Evolutionary conservation across 306 rosid genomes (phyloP).

Genomic region (Lithocarpus polystachyus): DNA sequence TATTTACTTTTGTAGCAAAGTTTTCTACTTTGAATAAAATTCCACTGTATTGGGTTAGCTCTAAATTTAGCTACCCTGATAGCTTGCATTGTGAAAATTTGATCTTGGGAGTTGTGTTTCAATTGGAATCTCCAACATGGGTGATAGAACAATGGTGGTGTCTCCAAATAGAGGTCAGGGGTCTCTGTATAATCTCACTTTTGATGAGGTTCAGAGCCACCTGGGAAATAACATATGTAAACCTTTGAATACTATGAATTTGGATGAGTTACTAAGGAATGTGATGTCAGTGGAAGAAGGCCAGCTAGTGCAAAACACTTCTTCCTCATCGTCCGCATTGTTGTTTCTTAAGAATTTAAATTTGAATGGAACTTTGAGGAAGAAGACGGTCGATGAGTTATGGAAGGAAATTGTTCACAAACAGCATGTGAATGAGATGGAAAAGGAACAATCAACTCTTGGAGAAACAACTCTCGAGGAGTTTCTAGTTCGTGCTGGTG

Average conservation of each 20-base stretch:
- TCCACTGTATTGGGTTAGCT: background rate
- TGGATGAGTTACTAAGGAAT: conserved; percentile 37
- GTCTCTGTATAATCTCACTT: conserved; percentile 16
- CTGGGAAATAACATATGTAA: conserved; percentile 24
- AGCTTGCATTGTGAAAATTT: background rate
- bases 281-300: conserved; percentile 35
- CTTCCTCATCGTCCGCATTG: conserved; percentile 26
- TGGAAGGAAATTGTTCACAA: conserved; percentile 27
- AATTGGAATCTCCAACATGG: conserved; percentile 11
- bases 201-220: conserved; percentile 39
- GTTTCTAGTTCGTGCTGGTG: conserved; percentile 24
- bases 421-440: conserved; percentile 9
- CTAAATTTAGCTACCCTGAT: background rate
- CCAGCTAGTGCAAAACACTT: conserved; percentile 36
- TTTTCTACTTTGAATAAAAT: no score
- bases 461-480: conserved; percentile 24
- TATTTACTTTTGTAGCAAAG: no score
- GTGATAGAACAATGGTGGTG: conserved; percentile 22
- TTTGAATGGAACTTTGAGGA: conserved; percentile 24
- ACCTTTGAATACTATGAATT: conserved; percentile 22
- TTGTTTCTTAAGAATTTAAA: conserved; percentile 19
- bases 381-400: conserved; percentile 18
- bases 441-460: conserved; percentile 19
- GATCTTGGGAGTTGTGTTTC: background rate
- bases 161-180: conserved; percentile 31